Base-by-base conservation (phyloP, 148 eudicot genomes). In the Rhododendron molle region DNA sequence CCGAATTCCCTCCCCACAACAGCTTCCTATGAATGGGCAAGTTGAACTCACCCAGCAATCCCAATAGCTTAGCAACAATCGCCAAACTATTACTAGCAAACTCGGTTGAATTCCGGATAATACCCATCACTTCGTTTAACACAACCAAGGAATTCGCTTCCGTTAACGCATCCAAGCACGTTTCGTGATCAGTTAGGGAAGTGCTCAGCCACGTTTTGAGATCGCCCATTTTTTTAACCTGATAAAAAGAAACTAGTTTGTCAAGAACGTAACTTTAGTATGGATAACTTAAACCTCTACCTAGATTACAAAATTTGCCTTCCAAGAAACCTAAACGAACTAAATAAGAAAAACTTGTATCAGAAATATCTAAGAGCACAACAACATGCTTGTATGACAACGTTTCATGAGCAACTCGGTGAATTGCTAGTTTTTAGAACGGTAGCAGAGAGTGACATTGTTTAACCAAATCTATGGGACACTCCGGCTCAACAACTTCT, bases 81-180 rank as follows among this genome's bases (percentile, higher is more conserved):
- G 95, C 95, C 82, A 94, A 78, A 52, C 97, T 93, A 40, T 94
- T 94, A 83, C 97, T 94, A 0, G 91, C 83, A 30, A 87, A 91
- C 84, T 93, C 91, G 0, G 88, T 83, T 2, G 95, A 89, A 15
- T 92, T 89, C 82, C 84, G 86, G 89, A 88, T 87, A 10, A 52
- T 23, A 0, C 10, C 15, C 6, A 43, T 83, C 15, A 87, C 71
- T 1, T 92, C 92, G 2, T 62, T 73, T 1, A 88, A 74, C 0
- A 88, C 21, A 0, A 81, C 82, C 18, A 86, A 76, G 20, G 86
- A 79, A 20, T 91, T 86, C 8, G 87, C 81, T 76, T 92, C 97
- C 2, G 21, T 38, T 0, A 94, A 82, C 0, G 94, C 89, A 81
- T 94, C 97, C 10, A 94, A 44, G 79, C 97, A 94, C 18, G 94